Evolutionary conservation across 371 early-diverging fungal species (phyloP).

Genomic region (Capillidium heterosporum): DNA sequence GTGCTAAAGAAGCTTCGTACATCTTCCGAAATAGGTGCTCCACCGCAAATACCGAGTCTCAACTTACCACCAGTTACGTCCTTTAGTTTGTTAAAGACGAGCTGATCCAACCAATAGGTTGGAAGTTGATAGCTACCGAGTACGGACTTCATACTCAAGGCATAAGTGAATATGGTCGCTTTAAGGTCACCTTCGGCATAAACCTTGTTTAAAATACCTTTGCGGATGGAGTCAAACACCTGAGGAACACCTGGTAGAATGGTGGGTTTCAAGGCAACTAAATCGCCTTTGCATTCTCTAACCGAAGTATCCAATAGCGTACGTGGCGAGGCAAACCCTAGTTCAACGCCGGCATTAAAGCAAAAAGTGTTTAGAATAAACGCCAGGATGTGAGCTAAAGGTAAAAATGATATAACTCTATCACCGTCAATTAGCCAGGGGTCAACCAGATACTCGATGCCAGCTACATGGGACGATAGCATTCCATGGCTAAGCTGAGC

Average conservation of each 20-base stretch:
- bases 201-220: constrained; percentile 60
- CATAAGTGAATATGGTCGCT: neutral
- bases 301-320: constrained; percentile 80
- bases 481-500: constrained; percentile 68
- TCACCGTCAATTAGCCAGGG: constrained; percentile 15
- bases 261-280: constrained; percentile 78
- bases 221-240: constrained; percentile 85
- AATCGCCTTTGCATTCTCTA: constrained; percentile 87
- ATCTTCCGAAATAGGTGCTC: constrained; percentile 76
- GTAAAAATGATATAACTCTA: constrained; percentile 76
- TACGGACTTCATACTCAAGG: neutral
- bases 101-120: neutral
- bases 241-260: constrained; percentile 86
- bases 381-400: constrained; percentile 85
- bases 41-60: constrained; percentile 75
- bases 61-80: constrained; percentile 86
- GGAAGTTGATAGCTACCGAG: neutral
- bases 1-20: constrained; percentile 74
- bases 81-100: constrained; percentile 2
- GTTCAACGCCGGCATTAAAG: constrained; percentile 48
- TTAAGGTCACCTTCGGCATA: constrained; percentile 19
- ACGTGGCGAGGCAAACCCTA: constrained; percentile 77
- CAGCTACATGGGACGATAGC: constrained; percentile 43
- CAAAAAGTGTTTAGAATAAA: constrained; percentile 58
- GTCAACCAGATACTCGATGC: too few species aligned